These are phyloP conservation scores for Colletotrichum scovillei DNA, from an alignment of 2,329 filamentous ascomycete genomes.

Conservation along the genomic window DNA sequence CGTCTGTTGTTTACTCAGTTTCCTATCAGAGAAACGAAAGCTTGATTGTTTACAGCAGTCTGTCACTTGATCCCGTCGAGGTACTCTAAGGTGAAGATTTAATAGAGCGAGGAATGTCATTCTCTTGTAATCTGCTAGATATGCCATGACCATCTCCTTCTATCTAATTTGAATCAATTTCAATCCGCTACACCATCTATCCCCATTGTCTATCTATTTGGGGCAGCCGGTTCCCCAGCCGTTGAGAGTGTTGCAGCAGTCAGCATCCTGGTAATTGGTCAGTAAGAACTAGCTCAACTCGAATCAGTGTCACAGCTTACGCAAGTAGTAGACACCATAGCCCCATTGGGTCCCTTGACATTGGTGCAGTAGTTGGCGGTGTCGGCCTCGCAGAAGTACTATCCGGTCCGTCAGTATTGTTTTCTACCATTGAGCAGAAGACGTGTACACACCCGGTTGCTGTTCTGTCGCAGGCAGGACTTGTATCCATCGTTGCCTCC, in stretches of 20 bases:
- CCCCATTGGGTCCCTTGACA: not conserved
- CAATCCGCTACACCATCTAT: not conserved
- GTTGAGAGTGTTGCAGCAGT: slow-evolving; percentile 12
- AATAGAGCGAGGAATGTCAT: too few species aligned
- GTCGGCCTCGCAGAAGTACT: not conserved
- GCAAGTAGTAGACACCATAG: not conserved
- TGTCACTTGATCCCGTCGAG: too few species aligned
- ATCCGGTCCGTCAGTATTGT: too few species aligned
- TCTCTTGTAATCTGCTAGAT: not conserved
- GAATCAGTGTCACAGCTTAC: not conserved
- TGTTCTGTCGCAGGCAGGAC: not conserved
- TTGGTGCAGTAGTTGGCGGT: slow-evolving; percentile 9
- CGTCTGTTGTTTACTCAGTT: too few species aligned
- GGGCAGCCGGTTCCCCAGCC: slow-evolving; percentile 14
- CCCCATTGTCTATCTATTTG: not conserved
- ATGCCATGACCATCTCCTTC: not conserved
- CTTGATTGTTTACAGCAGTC: too few species aligned
- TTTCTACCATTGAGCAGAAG: too few species aligned
- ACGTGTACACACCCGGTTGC: not conserved
- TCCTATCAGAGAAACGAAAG: too few species aligned
- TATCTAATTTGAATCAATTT: not conserved
- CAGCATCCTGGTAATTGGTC: not conserved
- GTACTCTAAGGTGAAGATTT: too few species aligned
- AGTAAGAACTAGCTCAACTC: not conserved
- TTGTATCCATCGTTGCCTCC: not conserved